These are phyloP conservation scores for Gaultheria prostrata DNA, from an alignment of 148 eudicot genomes.

Conservation along the genomic window DNA sequence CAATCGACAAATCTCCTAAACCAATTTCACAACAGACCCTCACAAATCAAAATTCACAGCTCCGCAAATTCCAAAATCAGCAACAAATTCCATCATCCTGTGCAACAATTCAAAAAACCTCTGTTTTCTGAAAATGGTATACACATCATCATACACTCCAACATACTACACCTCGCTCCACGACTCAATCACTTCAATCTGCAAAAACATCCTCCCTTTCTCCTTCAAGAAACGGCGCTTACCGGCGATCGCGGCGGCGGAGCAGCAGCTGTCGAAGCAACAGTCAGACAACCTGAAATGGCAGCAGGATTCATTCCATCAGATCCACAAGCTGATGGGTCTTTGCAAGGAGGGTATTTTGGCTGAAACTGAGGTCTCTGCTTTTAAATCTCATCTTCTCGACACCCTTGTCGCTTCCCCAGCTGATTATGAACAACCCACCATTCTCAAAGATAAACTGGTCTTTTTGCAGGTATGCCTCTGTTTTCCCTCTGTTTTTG, in stretches of 20 bases:
- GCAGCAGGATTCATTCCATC: constrained; percentile 91
- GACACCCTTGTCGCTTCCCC: constrained; percentile 61
- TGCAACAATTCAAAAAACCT: neutral
- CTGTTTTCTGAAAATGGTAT: constrained; percentile 31
- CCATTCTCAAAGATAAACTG: constrained; percentile 70
- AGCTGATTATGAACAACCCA: constrained; percentile 44
- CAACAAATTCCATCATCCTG: neutral
- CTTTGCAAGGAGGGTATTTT: constrained; percentile 73
- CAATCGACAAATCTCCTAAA: neutral
- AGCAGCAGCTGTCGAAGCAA: constrained; percentile 58
- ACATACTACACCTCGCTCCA: constrained; percentile 78
- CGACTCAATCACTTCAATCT: constrained; percentile 75
- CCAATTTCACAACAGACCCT: neutral
- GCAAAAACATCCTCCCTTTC: constrained; percentile 80
- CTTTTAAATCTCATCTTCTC: constrained; percentile 59
- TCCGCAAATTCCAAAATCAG: neutral
- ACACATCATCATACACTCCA: constrained; percentile 56
- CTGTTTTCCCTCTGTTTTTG: neutral
- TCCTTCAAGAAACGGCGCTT: constrained; percentile 63
- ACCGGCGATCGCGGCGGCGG: constrained; percentile 64
- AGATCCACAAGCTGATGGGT: constrained; percentile 81
- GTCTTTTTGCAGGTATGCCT: constrained; percentile 71
- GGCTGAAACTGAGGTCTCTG: constrained; percentile 53
- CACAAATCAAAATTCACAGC: neutral
- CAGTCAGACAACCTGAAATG: constrained; percentile 87